Evolutionary conservation across 2,329 filamentous ascomycete species (phyloP), one percentile per base, ranked within the genome.

Genomic region (Aspergillus sp.): DNA sequence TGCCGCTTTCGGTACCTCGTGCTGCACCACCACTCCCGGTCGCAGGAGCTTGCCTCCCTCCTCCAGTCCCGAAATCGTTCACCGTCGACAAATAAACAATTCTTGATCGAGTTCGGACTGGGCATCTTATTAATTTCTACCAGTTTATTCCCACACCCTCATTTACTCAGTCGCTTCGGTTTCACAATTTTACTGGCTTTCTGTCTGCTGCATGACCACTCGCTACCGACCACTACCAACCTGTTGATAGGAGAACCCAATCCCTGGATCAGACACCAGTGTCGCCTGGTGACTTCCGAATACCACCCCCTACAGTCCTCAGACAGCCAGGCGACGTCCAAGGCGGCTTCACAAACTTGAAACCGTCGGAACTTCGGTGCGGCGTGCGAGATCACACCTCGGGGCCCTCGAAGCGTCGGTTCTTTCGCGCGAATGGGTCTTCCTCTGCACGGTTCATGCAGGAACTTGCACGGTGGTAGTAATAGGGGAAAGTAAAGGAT

Each of bases 341-440:
- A 11, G 25, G 25, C 9, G 11, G 7, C 25, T 29, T 4, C 34
- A 38, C 34, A 10, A 5, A 11, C 4, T 38, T 17, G 34, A 17
- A 17, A 32, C 40, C 17, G 47, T 25, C 29, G 38, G 32, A 2
- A 29, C 47, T 40, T 17, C 49, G 43, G 44, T 45, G 25, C 32
- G 45, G 38, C 19, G 25, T 29, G 45, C 31, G 43, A 45, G 36
- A 31, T 45, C 29, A 45, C 49, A 25, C 46, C 14, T 25, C 29
- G 21, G 40, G 21, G 20, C 4, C 43, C 25, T 23, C 23, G 32
- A 19, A 44, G 36, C 46, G 9, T 45, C 19, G 13, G 25, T 46
- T 25, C 23, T 29, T 52, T 57, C 40, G 58, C 58, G 50, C 59
- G 59, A 42, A 62, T 62, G 59, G 58, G 59, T 51, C 32, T 47